Evolutionary conservation across 2,329 filamentous ascomycete genomes (phyloP), one percentile per base, ranked within the genome.

Genomic region (Aplosporella prunicola): DNA sequence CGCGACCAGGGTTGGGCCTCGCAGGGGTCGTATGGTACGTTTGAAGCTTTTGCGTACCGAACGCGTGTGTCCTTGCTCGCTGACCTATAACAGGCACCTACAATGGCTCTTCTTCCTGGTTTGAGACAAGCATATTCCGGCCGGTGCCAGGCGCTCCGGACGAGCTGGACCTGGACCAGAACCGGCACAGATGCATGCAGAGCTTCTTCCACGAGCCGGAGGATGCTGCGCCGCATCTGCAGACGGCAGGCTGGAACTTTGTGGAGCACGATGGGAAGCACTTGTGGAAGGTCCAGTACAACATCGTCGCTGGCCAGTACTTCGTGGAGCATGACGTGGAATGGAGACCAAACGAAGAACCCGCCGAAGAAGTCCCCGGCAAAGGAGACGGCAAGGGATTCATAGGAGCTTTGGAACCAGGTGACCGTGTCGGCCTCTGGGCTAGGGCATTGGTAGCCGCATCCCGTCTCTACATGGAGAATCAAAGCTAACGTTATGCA

Each of bases 401-500:
- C 34, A 16, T 58, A 15, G 27, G 49, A 6, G 43, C 38, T 26
- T 35, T 59, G 34, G 39, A 37, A 25, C 44, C 48, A 4, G 53
- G 52, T 5, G 56, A 59, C 43, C 33, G 37, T 10, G 23, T 59
- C 5, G 22, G 54, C 5, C 41, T 58, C 1, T 56, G 52, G 54
- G 55, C 54, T 0, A 46, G 55, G 24, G 55, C 54, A 4, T 57
- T 54, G 48, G 55, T 55, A 44, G n/a, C n/a, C n/a, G n/a, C n/a
- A n/a, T n/a, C n/a, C n/a, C n/a, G n/a, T n/a, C n/a, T n/a, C n/a
- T n/a, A n/a, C n/a, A n/a, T n/a, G n/a, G n/a, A n/a, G n/a, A n/a
- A n/a, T n/a, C n/a, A n/a, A n/a, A n/a, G n/a, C n/a, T n/a, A n/a
- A n/a, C n/a, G n/a, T n/a, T n/a, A n/a, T n/a, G n/a, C n/a, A n/a